Percentiles rank a stretch among this genome's conserved stretches.
Evolutionary conservation across 2,329 filamentous ascomycete genomes (phyloP).

Genomic region (Lecanoromycetidae sp.): DNA sequence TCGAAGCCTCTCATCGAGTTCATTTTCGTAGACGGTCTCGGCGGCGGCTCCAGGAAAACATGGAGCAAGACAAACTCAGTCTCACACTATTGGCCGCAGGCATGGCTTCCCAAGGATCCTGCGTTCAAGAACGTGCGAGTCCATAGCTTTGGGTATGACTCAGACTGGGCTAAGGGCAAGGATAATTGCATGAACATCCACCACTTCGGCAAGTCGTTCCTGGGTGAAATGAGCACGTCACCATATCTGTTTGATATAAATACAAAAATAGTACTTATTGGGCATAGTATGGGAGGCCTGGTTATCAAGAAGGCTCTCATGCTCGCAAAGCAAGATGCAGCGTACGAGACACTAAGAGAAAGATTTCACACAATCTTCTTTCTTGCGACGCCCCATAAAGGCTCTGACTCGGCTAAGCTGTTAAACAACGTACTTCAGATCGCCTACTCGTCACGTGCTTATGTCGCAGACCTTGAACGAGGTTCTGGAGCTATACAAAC

Average conservation of each 20-base stretch:
- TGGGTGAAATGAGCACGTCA: constrained; percentile 24
- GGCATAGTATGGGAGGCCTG: constrained; percentile 31
- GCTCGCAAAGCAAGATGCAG: constrained; percentile 25
- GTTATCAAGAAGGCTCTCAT: constrained; percentile 31
- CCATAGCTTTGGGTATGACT: constrained; percentile 29
- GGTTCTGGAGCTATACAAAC: constrained; percentile 20
- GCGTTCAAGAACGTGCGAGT: constrained; percentile 26
- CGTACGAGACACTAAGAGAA: constrained; percentile 6
- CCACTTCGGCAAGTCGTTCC: constrained; percentile 27
- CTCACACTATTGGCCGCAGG: constrained; percentile 28
- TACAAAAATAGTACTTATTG: constrained; percentile 26
- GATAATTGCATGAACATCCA: constrained; percentile 23
- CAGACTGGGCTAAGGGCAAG: constrained; percentile 22
- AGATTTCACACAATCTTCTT: constrained; percentile 19
- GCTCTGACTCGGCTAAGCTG: constrained; percentile 20
- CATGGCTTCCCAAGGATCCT: constrained; percentile 26
- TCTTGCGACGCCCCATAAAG: constrained; percentile 25
- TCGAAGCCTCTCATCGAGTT: constrained; percentile 20
- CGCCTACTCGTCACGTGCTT: constrained; percentile 26
- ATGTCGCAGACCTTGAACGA: constrained; percentile 29
- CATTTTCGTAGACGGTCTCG: constrained; percentile 33
- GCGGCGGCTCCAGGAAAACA: constrained; percentile 27
- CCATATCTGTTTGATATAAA: constrained; percentile 14
- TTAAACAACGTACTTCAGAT: constrained; percentile 25
- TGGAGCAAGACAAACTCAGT: constrained; percentile 25